These are phyloP conservation scores for Paragyromitra xinjiangensis DNA, from an alignment of 495 filamentous ascomycete genomes.

Conservation along the genomic window DNA sequence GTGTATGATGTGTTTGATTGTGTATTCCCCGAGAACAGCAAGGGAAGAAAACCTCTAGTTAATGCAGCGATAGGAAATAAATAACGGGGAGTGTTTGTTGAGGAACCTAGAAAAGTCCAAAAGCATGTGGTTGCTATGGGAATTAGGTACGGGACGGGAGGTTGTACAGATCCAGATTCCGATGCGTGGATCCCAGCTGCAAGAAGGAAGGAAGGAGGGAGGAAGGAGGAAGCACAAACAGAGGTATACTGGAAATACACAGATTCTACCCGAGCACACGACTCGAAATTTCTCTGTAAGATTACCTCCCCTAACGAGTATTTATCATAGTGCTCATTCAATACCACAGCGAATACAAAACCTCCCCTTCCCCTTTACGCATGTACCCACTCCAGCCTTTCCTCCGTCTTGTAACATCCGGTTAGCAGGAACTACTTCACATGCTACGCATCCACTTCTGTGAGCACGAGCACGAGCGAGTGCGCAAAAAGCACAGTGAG, in stretches of 20 bases:
- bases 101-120: constrained; percentile 19
- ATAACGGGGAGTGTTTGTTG: not conserved
- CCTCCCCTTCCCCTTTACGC: not conserved
- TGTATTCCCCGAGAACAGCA: not conserved
- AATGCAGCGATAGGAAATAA: not conserved
- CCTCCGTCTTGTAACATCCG: not conserved
- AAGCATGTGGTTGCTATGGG: constrained; percentile 26
- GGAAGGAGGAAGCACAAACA: not conserved
- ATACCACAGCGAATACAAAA: not conserved
- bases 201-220: constrained; percentile 18
- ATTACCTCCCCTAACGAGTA: constrained; percentile 8
- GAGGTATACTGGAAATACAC: not conserved
- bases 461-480: not conserved
- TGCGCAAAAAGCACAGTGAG: not conserved
- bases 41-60: constrained; percentile 1
- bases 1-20: not conserved
- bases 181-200: constrained; percentile 27
- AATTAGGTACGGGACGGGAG: not conserved
- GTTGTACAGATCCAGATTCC: constrained; percentile 35
- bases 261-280: constrained; percentile 27
- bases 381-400: not conserved
- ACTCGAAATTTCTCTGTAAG: not conserved
- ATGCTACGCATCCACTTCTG: not conserved
- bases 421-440: not conserved
- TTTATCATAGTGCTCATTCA: constrained; percentile 4